Base-by-base conservation (phyloP, 2,329 filamentous ascomycete genomes). In the Eutypa lata region DNA sequence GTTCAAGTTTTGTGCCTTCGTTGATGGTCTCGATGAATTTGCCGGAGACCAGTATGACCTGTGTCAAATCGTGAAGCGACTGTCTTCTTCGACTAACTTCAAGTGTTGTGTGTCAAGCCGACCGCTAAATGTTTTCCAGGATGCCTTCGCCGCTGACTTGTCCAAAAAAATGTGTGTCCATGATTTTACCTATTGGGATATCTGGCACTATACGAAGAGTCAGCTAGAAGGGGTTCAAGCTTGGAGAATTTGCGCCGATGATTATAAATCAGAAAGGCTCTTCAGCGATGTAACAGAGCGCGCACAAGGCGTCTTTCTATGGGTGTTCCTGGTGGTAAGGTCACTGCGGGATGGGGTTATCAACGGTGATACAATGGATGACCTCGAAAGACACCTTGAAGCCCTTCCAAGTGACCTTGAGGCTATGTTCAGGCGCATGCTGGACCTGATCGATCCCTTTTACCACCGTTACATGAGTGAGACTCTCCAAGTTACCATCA, bases 271-370 rank as follows among this genome's bases (percentile, higher is more conserved):
- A 47, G 16, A 13, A 22, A 6, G 35, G 2, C 22, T 53, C 1
- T 26, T 67, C 1, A 49, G 61, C 14, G 28, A 59, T 13, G 55
- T 68, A 35, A 55, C 59, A 4, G 31, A 56, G 3, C 57, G 55
- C 49, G 54, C 66, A 6, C 38, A 60, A 19, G 65, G 66, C 4
- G 65, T 69, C 4, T 70, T 69, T 47, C 57, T 70, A 19, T 69
- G 66, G 68, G 65, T 64, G 8, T 56, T 54, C 21, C 51, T 68
- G 2, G 66, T 67, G 0, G 60, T 62, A 2, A 54, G 53, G 28
- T 56, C 52, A 7, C 62, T 69, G 2, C 48, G 59, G 2, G 48
- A 58, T 3, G 61, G 64, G 3, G 28, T 67, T 2, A 57, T 56
- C 2, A 58, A 65, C 31, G 45, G 47, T 11, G 57, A 64, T 47